Base-by-base conservation (phyloP, 208 protist genomes). In the Leishmania braziliensis region DNA sequence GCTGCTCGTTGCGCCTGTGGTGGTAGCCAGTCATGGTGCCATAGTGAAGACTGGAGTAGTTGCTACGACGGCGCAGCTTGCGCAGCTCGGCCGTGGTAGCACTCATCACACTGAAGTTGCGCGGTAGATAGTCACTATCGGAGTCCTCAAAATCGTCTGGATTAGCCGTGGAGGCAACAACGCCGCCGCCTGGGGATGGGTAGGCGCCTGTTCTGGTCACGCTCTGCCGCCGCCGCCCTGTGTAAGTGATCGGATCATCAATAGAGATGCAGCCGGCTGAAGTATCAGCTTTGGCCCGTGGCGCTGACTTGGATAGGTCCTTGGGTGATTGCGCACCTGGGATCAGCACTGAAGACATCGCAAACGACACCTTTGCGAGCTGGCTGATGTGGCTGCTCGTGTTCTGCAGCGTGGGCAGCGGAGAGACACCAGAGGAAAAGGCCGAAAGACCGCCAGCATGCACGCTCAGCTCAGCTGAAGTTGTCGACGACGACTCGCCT, bases 41-140 rank as follows among this genome's bases (percentile, higher is more conserved):
- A 65, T 84, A 84, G 56, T 84, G 80, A 26, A 84, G 80, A 62
- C 80, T 84, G 9, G 80, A 84, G 80, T 84, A 84, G 60, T 46
- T 84, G 69, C 80, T 84, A 18, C 80, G 74, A 0, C 80, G 80
- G 10, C 80, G 80, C 68, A 63, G 36, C 80, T 84, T 84, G 46
- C 80, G 80, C 65, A 84, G 75, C 56, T 84, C 80, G 0, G 80
- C 80, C 12, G 80, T 79, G n/a, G 75, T 84, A 18, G 80, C 56
- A 50, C 60, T 84, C 66, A 84, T 18, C 65, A 23, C 77, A 9
- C 75, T 77, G 75, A 60, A 43, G 26, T 74, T 84, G 18, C 63
- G 80, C 62, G 51, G 74, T 1, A 77, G 56, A 36, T 65, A 75
- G 54, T 84, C 80, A 0, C 62, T 29, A 36, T 79, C 80, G 10